These are phyloP conservation scores for Candida sphagnicola DNA, from an alignment of 805 yeast genomes.

Conservation along the genomic window DNA sequence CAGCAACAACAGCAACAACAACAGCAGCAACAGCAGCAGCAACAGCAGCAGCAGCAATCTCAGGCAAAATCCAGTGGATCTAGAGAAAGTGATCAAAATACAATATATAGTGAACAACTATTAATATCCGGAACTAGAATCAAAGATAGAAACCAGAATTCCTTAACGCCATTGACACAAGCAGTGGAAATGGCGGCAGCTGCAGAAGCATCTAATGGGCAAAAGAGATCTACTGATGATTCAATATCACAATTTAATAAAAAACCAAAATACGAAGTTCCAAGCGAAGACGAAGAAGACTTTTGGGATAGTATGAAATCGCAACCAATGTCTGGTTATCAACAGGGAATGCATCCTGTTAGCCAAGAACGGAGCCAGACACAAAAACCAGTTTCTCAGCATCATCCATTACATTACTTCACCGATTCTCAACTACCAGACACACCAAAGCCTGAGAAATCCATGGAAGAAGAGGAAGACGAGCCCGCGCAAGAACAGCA, in stretches of 20 bases:
- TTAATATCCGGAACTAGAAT: constrained; percentile 6
- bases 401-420: constrained; percentile 46
- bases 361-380: constrained; percentile 3
- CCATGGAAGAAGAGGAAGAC: constrained; percentile 5
- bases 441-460: constrained; percentile 5
- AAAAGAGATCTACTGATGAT: constrained; percentile 3
- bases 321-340: neutral
- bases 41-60: neutral
- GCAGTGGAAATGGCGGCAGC: constrained; percentile 38
- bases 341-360: neutral
- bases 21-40: constrained; percentile 4
- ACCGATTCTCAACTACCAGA: constrained; percentile 14
- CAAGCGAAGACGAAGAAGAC: constrained; percentile 55
- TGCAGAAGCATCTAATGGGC: constrained; percentile 17
- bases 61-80: no score
- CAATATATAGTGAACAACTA: constrained; percentile 1
- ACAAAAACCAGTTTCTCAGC: constrained; percentile 47
- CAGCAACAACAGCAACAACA: constrained; percentile 1
- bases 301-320: constrained; percentile 68
- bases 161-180: constrained; percentile 37
- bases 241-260: neutral
- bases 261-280: constrained; percentile 9
- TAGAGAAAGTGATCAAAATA: no score
- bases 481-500: constrained; percentile 4
- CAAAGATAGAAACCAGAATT: constrained; percentile 6